Percentiles rank a stretch among this genome's conserved stretches.
phyloP scores from a whole-genome alignment of 192 early-diverging fungal genomes.

The Backusella sp. region DNA sequence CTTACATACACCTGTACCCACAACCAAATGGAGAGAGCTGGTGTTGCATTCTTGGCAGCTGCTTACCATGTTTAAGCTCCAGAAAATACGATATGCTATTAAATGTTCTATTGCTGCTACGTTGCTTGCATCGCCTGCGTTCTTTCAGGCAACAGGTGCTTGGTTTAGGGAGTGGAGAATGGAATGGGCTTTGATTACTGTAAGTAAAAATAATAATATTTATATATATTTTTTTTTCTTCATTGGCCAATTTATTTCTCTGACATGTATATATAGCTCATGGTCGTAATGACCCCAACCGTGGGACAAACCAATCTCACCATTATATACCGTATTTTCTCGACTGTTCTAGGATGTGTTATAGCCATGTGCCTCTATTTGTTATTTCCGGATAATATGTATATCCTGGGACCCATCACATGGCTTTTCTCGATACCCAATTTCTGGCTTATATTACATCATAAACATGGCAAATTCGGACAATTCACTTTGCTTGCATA shows the following conservation, averaged over 20 bases:
- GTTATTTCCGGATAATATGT: constrained; percentile 44
- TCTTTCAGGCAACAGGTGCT: constrained; percentile 50
- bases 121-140: constrained; percentile 61
- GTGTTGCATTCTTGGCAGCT: constrained; percentile 58
- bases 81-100: constrained; percentile 70
- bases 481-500: constrained; percentile 76
- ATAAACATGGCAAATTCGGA: constrained; percentile 71
- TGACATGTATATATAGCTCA: constrained; percentile 30
- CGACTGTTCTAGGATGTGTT: constrained; percentile 67
- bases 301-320: constrained; percentile 76
- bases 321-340: constrained; percentile 67
- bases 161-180: constrained; percentile 61
- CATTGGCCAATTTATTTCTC: not conserved
- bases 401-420: constrained; percentile 40
- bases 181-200: constrained; percentile 78
- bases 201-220: constrained; percentile 16
- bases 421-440: constrained; percentile 66
- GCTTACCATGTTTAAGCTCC: constrained; percentile 57
- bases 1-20: constrained; percentile 60
- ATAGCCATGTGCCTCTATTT: constrained; percentile 59
- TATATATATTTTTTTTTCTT: not conserved
- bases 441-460: constrained; percentile 65
- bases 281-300: constrained; percentile 83
- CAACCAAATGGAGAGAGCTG: constrained; percentile 42
- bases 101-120: constrained; percentile 67